A percentile compares a stretch with the other conserved stretches of the same genome.
Evolutionary conservation across 2,329 filamentous ascomycete genomes (phyloP).

Genomic region (Whalleya microplaca): DNA sequence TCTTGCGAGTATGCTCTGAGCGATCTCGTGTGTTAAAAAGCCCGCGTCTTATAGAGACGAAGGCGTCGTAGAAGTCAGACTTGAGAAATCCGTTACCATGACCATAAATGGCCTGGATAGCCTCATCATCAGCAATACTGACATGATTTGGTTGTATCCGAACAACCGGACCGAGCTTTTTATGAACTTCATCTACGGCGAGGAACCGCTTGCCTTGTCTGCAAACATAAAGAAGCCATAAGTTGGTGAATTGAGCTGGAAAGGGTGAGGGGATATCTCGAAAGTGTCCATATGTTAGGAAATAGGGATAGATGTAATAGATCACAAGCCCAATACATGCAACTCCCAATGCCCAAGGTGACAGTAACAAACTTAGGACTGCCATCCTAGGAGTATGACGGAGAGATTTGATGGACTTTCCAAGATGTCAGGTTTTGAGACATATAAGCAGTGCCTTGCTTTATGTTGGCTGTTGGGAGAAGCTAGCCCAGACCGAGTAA

Average conservation of each 20-base stretch:
- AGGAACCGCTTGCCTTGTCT: constrained; percentile 68
- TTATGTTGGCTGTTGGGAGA: too few relatives aligned
- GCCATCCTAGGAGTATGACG: constrained; percentile 34
- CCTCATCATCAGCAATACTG: constrained; percentile 78
- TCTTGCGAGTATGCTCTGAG: constrained; percentile 81
- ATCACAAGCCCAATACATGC: constrained; percentile 53
- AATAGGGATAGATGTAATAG: constrained; percentile 63
- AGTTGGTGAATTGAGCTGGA: constrained; percentile 68
- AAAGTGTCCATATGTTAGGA: constrained; percentile 56
- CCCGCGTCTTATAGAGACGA: constrained; percentile 82
- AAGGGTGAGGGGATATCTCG: constrained; percentile 65
- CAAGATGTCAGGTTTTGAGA: neutral
- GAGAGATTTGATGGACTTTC: too few relatives aligned
- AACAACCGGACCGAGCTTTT: constrained; percentile 77
- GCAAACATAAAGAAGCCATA: constrained; percentile 75
- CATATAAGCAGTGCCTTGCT: too few relatives aligned
- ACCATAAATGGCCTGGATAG: constrained; percentile 77
- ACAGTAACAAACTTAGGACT: constrained; percentile 43
- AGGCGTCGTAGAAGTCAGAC: constrained; percentile 87
- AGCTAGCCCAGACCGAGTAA: too few relatives aligned
- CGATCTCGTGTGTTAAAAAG: constrained; percentile 90
- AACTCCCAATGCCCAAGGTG: constrained; percentile 51
- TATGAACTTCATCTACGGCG: constrained; percentile 72
- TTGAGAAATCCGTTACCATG: constrained; percentile 78
- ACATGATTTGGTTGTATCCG: constrained; percentile 85